These are phyloP conservation scores for Porcisia hertigi DNA, from an alignment of 208 protist genomes.

Conservation along the genomic window DNA sequence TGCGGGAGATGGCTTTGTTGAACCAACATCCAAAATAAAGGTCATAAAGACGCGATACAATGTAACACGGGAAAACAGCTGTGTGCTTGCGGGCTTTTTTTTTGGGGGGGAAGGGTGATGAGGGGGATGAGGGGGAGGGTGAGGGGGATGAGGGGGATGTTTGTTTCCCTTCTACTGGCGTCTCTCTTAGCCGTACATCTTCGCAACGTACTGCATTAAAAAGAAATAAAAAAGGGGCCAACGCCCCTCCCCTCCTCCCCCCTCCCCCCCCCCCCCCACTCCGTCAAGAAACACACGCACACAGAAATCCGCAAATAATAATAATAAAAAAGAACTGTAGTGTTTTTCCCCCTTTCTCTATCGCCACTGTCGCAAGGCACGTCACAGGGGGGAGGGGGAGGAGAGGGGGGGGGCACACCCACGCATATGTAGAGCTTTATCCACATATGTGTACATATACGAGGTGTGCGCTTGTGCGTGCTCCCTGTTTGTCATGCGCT, in stretches of 20 bases:
- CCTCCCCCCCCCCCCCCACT: not conserved
- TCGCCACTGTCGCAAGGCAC: not conserved
- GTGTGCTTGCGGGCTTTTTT: not conserved
- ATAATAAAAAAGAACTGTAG: not conserved
- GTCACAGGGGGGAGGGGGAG: not conserved
- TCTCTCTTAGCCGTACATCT: not conserved
- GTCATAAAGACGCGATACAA: not conserved
- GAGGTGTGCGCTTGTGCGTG: too few relatives aligned
- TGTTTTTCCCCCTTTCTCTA: too few relatives aligned
- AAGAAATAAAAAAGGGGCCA: not conserved
- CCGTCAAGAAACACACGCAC: slow-evolving; percentile 1
- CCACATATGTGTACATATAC: too few relatives aligned
- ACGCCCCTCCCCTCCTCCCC: not conserved
- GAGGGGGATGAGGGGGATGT: too few relatives aligned
- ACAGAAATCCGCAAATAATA: not conserved
- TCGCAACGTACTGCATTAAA: not conserved
- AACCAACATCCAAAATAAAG: slow-evolving; percentile 11
- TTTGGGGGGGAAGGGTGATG: too few relatives aligned
- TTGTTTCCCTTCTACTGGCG: too few relatives aligned
- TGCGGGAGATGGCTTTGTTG: slow-evolving; percentile 29
- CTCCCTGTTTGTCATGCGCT: too few relatives aligned
- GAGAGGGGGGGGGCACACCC: not conserved
- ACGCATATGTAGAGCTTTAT: not conserved
- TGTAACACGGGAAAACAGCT: not conserved
- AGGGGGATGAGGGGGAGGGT: too few relatives aligned